Evolutionary conservation across 1,139 yeast genomes (phyloP).

Genomic region (Lodderomyces oxycetoniae): DNA sequence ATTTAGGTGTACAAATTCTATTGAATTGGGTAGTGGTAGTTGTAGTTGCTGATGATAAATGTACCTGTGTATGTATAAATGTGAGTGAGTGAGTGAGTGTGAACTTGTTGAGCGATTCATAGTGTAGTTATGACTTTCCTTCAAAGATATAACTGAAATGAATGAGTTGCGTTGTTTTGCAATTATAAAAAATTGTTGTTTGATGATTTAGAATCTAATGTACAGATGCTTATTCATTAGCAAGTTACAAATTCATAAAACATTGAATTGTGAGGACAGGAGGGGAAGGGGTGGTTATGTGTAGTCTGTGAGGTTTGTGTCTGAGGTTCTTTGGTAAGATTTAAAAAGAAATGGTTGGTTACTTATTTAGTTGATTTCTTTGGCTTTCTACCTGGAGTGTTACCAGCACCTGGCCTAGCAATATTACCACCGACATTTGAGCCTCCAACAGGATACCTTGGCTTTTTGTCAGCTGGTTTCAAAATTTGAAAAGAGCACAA

Average conservation of each 20-base stretch:
- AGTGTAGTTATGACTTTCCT: no score
- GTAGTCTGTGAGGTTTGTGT: not conserved
- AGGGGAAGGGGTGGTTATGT: conserved; percentile 5
- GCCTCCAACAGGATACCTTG: conserved; percentile 49
- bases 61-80: not conserved
- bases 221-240: no score
- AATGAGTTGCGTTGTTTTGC: no score
- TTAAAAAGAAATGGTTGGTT: not conserved
- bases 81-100: not conserved
- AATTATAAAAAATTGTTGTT: no score
- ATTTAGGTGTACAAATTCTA: no score
- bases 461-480: conserved; percentile 91
- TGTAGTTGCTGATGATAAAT: not conserved
- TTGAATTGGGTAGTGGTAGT: conserved; percentile 3
- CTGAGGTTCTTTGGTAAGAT: not conserved
- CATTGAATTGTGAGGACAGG: not conserved
- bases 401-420: conserved; percentile 40
- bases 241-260: not conserved
- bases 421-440: conserved; percentile 30
- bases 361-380: conserved; percentile 54
- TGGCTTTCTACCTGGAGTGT: conserved; percentile 68
- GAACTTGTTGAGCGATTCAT: conserved; percentile 1
- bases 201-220: no score
- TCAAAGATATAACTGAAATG: no score
- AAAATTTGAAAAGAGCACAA: conserved; percentile 96